Evolutionary conservation across 2,329 filamentous ascomycete species (phyloP).

Genomic region (Penicillium sp.): DNA sequence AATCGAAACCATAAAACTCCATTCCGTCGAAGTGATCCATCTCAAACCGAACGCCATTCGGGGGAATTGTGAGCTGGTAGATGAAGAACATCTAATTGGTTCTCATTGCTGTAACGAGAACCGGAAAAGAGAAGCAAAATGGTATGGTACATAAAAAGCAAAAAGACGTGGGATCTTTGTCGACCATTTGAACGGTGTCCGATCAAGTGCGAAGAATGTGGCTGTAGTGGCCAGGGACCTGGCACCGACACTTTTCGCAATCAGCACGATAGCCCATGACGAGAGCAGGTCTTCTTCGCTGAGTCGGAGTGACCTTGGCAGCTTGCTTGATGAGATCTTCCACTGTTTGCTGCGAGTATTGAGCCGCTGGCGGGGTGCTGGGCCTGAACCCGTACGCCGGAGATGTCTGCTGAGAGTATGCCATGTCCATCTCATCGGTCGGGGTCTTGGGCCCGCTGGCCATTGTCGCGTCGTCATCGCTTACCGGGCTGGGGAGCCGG

Average conservation of each 20-base stretch:
- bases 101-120: background rate
- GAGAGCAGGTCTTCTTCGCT: slow-evolving; percentile 59
- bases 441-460: slow-evolving; percentile 4
- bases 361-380: background rate
- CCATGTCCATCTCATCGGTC: slow-evolving; percentile 20
- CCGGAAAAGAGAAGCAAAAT: background rate
- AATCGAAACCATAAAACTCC: background rate
- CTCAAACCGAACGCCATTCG: background rate
- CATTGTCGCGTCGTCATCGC: slow-evolving; percentile 28
- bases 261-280: slow-evolving; percentile 76
- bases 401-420: slow-evolving; percentile 5
- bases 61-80: background rate
- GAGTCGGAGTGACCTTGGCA: background rate
- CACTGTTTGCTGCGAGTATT: background rate
- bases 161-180: background rate
- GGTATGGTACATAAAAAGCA: background rate
- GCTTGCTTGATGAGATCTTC: background rate
- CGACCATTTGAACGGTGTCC: background rate
- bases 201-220: slow-evolving; percentile 55
- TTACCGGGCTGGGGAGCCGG: slow-evolving; percentile 43
- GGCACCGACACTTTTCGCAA: slow-evolving; percentile 73
- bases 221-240: slow-evolving; percentile 76
- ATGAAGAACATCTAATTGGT: background rate
- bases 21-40: background rate
- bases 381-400: slow-evolving; percentile 1